These are phyloP conservation scores for Onygena corvina DNA, from an alignment of 2,329 filamentous ascomycete genomes.

Conservation along the genomic window DNA sequence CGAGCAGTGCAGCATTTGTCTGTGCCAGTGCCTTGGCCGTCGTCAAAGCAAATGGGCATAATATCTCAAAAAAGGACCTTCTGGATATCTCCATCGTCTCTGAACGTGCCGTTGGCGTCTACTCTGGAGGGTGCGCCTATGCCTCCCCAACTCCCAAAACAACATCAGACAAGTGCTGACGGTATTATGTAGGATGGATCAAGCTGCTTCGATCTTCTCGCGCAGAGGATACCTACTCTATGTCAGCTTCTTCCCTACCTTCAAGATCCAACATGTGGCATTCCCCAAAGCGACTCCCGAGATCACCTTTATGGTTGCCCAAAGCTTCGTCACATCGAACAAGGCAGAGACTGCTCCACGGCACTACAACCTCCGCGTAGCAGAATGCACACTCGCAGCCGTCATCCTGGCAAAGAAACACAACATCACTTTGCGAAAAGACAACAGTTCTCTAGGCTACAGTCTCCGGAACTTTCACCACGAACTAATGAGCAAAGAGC, in stretches of 20 bases:
- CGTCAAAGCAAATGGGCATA: conserved; percentile 70
- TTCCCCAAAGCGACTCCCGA: conserved; percentile 74
- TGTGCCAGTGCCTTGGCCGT: conserved; percentile 81
- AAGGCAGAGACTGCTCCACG: conserved; percentile 89
- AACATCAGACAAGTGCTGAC: background rate
- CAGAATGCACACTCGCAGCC: conserved; percentile 86
- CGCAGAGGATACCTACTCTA: conserved; percentile 75
- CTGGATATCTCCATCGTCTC: conserved; percentile 90
- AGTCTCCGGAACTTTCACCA: conserved; percentile 81
- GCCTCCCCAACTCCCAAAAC: background rate
- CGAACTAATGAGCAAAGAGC: conserved; percentile 52
- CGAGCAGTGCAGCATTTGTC: conserved; percentile 86
- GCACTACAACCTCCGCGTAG: conserved; percentile 92
- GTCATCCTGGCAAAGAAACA: conserved; percentile 50
- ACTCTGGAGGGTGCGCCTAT: conserved; percentile 67
- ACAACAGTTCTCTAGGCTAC: conserved; percentile 70
- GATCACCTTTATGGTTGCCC: conserved; percentile 82
- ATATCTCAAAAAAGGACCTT: conserved; percentile 80
- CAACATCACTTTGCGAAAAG: conserved; percentile 54
- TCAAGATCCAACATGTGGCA: conserved; percentile 63
- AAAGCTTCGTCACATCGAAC: conserved; percentile 86
- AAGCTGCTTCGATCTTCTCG: conserved; percentile 90
- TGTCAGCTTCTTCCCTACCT: conserved; percentile 72
- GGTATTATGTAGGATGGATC: conserved; percentile 63
- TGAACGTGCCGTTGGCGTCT: conserved; percentile 87